These are phyloP conservation scores for Tuber indicum DNA, from an alignment of 495 filamentous ascomycete genomes.

Conservation along the genomic window DNA sequence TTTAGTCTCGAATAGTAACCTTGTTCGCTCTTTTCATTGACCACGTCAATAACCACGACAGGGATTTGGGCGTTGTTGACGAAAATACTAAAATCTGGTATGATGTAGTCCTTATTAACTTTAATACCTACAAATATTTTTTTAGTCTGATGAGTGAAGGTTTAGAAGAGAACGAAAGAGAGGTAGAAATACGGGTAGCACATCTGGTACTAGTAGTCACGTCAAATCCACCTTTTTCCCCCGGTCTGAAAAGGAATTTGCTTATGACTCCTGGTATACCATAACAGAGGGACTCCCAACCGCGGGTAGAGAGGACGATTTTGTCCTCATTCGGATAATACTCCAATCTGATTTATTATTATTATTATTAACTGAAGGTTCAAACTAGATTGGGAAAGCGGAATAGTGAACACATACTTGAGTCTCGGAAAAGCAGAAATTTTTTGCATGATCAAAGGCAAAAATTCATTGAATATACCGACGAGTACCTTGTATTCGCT, in stretches of 20 bases:
- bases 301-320: not conserved
- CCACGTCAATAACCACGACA: not conserved
- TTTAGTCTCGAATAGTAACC: accelerated
- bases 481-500: not conserved
- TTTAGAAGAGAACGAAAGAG: not conserved
- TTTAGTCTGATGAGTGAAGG: not conserved
- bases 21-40: not conserved
- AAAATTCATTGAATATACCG: not conserved
- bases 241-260: not conserved
- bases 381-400: not conserved
- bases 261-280: not conserved
- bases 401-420: not conserved
- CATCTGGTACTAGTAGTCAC: not conserved
- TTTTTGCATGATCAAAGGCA: not conserved
- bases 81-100: not conserved
- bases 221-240: not conserved
- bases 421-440: not conserved
- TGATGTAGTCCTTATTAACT: not conserved
- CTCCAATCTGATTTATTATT: not conserved
- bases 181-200: not conserved
- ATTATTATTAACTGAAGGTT: not conserved
- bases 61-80: not conserved
- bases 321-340: not conserved
- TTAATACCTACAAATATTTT: not conserved
- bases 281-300: not conserved